phyloP scores from a whole-genome alignment of 2,329 filamentous ascomycete species.

The Fusarium sp. region DNA sequence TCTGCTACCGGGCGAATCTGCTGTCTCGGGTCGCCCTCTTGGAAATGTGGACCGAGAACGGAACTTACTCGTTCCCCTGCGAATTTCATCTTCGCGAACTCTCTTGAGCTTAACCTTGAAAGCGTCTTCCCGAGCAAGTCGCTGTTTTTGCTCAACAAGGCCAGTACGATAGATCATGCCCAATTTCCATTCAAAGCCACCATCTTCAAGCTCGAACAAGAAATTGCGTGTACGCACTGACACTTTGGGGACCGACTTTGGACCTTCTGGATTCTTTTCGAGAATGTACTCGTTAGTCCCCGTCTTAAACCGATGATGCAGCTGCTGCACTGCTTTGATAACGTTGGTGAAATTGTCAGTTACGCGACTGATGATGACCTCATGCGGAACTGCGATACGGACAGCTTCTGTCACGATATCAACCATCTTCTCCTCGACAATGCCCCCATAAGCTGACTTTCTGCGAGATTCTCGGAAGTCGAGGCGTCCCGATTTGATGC shows the following conservation, averaged over 20 bases:
- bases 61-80: conserved; percentile 65
- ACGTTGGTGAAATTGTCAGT: conserved; percentile 95
- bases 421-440: conserved; percentile 82
- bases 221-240: conserved; percentile 85
- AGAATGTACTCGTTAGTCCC: conserved; percentile 90
- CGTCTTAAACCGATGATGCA: conserved; percentile 93
- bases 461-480: conserved; percentile 83
- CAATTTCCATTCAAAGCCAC: conserved; percentile 96
- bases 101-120: conserved; percentile 90
- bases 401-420: conserved; percentile 89
- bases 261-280: conserved; percentile 85
- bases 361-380: conserved; percentile 88
- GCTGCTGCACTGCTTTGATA: conserved; percentile 86
- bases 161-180: conserved; percentile 94
- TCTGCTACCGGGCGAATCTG: conserved; percentile 57
- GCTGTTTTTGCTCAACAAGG: conserved; percentile 88
- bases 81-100: conserved; percentile 77
- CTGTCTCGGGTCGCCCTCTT: conserved; percentile 52
- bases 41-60: conserved; percentile 68
- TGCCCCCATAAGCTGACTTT: conserved; percentile 70
- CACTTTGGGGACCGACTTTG: conserved; percentile 88
- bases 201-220: conserved; percentile 93
- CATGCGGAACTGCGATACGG: conserved; percentile 88
- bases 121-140: conserved; percentile 89
- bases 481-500: conserved; percentile 82